Conservation (phyloP, 805 yeast species). For the Metschnikowia chrysomelidarum region DNA sequence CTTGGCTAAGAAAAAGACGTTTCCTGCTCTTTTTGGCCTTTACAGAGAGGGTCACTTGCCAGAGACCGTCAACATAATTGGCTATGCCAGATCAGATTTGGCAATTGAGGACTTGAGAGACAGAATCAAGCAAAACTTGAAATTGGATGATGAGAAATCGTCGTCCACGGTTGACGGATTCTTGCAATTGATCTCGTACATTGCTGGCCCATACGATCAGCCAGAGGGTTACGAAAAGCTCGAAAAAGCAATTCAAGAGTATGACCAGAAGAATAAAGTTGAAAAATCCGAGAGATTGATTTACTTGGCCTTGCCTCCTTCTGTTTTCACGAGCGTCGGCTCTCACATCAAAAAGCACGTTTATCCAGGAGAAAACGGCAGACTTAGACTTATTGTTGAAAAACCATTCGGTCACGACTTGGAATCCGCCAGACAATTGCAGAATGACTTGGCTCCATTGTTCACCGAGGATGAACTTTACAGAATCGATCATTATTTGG, state of each 20-base stretch:
- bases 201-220: slow-evolving; percentile 76
- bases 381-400: slow-evolving; percentile 81
- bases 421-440: slow-evolving; percentile 72
- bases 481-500: slow-evolving; percentile 96
- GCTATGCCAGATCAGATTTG: slow-evolving; percentile 87
- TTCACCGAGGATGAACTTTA: slow-evolving; percentile 89
- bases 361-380: slow-evolving; percentile 54
- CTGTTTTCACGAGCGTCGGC: slow-evolving; percentile 81
- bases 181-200: slow-evolving; percentile 62
- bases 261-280: slow-evolving; percentile 51
- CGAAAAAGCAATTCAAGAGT: slow-evolving; percentile 50
- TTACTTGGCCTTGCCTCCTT: slow-evolving; percentile 94
- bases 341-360: slow-evolving; percentile 63
- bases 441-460: slow-evolving; percentile 73
- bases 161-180: slow-evolving; percentile 56
- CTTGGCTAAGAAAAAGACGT: slow-evolving; percentile 91
- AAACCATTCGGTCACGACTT: slow-evolving; percentile 97
- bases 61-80: slow-evolving; percentile 67
- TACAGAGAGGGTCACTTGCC: slow-evolving; percentile 68
- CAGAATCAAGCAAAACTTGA: slow-evolving; percentile 64
- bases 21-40: slow-evolving; percentile 80
- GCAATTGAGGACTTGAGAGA: slow-evolving; percentile 61
- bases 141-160: slow-evolving; percentile 43
- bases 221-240: slow-evolving; percentile 70
- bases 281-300: slow-evolving; percentile 71